phyloP scores from a whole-genome alignment of 83 land plant species.

The Diphasiastrum complanatum region DNA sequence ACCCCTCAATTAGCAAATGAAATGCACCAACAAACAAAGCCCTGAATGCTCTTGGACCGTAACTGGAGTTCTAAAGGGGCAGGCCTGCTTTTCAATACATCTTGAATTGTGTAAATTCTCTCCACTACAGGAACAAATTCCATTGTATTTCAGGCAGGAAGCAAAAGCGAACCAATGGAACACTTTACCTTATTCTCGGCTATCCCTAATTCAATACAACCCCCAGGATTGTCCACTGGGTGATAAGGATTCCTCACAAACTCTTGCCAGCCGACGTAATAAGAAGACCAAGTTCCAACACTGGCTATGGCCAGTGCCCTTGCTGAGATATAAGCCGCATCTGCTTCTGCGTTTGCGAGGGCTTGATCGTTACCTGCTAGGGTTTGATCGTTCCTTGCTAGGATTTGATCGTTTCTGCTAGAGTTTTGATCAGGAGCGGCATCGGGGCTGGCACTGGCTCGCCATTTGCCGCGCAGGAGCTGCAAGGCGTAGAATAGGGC shows the following conservation, averaged over 20 bases:
- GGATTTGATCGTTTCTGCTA: too few species aligned
- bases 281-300: conserved; percentile 36
- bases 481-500: conserved; percentile 81
- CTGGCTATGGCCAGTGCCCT: conserved; percentile 39
- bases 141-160: too few species aligned
- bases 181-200: conserved; percentile 76
- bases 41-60: neutral
- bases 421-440: too few species aligned
- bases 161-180: too few species aligned
- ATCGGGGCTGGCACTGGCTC: conserved; percentile 5
- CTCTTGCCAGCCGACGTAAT: conserved; percentile 48
- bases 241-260: conserved; percentile 51
- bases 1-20: neutral
- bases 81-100: too few species aligned
- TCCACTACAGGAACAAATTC: too few species aligned
- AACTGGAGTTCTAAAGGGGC: neutral
- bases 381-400: too few species aligned
- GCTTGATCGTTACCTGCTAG: neutral
- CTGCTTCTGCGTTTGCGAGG: neutral
- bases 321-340: conserved; percentile 31
- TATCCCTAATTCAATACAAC: conserved; percentile 71
- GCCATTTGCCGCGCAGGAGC: conserved; percentile 42
- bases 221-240: conserved; percentile 44
- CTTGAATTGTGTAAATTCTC: too few species aligned
- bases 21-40: neutral